Percentiles rank a stretch among this genome's conserved stretches.
phyloP scores from a whole-genome alignment of 2,329 filamentous ascomycete genomes.

The Beauveria asiatica region DNA sequence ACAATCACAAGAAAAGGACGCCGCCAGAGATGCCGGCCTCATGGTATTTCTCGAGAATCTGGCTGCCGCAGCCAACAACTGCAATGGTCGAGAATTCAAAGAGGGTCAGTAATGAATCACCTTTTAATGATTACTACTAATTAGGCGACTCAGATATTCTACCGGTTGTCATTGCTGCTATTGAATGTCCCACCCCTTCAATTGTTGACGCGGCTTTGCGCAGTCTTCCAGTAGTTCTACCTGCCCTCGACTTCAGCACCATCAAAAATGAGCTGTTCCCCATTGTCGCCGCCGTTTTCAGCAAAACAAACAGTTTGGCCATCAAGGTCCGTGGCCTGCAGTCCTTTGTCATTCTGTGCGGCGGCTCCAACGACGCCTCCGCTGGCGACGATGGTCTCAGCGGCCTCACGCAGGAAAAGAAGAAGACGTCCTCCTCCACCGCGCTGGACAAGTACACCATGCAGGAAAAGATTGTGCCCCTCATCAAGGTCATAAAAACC shows the following conservation, averaged over 20 bases:
- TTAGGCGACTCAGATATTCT: constrained; percentile 57
- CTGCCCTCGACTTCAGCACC: constrained; percentile 87
- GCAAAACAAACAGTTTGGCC: constrained; percentile 81
- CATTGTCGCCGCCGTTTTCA: constrained; percentile 81
- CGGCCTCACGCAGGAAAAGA: constrained; percentile 53
- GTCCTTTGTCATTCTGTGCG: constrained; percentile 83
- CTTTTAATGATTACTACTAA: not conserved
- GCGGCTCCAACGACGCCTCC: constrained; percentile 52
- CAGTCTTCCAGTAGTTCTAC: constrained; percentile 70
- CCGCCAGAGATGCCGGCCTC: constrained; percentile 76
- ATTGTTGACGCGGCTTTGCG: constrained; percentile 79
- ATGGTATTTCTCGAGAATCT: constrained; percentile 89
- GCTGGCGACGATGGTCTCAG: constrained; percentile 62
- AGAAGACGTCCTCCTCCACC: constrained; percentile 58
- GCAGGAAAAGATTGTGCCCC: constrained; percentile 90
- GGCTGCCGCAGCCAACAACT: constrained; percentile 66
- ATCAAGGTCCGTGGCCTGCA: constrained; percentile 92
- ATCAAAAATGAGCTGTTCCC: constrained; percentile 97
- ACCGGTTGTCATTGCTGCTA: constrained; percentile 71
- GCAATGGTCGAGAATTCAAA: constrained; percentile 86
- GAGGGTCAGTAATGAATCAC: constrained; percentile 53
- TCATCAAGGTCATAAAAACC: constrained; percentile 89
- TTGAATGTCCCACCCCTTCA: constrained; percentile 83
- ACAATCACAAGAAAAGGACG: constrained; percentile 62
- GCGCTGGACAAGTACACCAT: constrained; percentile 96